A percentile compares a stretch with the other conserved stretches of the same genome.
These are phyloP conservation scores for Zostera marina DNA, from an alignment of 116 monocot species.

Conservation along the genomic window DNA sequence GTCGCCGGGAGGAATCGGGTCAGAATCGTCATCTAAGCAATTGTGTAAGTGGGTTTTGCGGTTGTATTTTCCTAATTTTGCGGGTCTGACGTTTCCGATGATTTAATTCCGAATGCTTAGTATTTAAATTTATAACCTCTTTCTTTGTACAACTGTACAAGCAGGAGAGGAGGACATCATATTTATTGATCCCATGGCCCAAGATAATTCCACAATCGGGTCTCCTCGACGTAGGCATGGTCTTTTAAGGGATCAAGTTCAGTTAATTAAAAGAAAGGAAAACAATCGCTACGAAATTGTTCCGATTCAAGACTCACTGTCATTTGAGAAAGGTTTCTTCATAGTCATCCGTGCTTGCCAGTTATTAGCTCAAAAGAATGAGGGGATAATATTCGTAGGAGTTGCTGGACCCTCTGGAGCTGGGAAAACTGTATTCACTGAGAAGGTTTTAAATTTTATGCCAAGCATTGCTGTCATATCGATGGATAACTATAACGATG, in stretches of 20 bases:
- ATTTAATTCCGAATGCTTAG: not conserved
- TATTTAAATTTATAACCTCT: too few relatives aligned
- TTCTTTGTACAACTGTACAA: too few relatives aligned
- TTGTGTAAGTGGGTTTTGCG: not conserved
- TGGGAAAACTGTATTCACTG: slow-evolving; percentile 97
- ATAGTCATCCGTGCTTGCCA: slow-evolving; percentile 95
- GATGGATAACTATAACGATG: slow-evolving; percentile 98
- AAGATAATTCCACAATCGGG: slow-evolving; percentile 28
- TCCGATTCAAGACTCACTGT: slow-evolving; percentile 62
- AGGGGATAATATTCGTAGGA: slow-evolving; percentile 85
- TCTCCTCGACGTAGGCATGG: slow-evolving; percentile 64
- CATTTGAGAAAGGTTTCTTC: slow-evolving; percentile 98
- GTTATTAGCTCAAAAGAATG: slow-evolving; percentile 77
- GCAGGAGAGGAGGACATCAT: not conserved
- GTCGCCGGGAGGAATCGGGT: not conserved
- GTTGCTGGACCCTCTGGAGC: slow-evolving; percentile 98
- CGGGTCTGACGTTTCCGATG: not conserved
- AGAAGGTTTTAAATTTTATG: slow-evolving; percentile 97
- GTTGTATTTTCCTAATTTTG: not conserved
- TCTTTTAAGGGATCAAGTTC: slow-evolving; percentile 92
- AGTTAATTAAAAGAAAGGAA: slow-evolving; percentile 78
- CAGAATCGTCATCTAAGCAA: not conserved
- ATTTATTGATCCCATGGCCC: slow-evolving; percentile 4
- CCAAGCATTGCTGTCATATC: slow-evolving; percentile 91
- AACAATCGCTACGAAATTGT: slow-evolving; percentile 71